A percentile compares a stretch with the other conserved stretches of the same genome.
Evolutionary conservation across 192 early-diverging fungal genomes (phyloP).

Genomic region (Gamsiella multidivaricata): DNA sequence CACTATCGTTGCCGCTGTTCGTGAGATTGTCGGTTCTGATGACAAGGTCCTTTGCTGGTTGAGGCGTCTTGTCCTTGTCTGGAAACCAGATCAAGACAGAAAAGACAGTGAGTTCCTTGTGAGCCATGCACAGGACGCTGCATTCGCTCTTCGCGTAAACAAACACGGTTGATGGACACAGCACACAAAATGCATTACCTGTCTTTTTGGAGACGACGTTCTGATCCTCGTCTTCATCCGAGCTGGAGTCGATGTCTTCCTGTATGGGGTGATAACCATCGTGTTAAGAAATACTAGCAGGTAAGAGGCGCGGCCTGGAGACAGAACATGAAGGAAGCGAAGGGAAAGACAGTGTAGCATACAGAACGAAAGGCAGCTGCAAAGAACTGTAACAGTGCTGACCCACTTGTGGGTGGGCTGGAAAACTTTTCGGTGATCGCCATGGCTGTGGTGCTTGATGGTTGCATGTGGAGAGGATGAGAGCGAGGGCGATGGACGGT

Average conservation of each 20-base stretch:
- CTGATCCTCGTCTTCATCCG: background rate
- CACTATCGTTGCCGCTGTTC: background rate
- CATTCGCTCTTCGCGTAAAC: too few relatives aligned
- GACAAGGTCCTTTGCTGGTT: background rate
- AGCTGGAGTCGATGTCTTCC: conserved; percentile 3
- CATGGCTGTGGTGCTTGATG: background rate
- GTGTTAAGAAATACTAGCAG: background rate
- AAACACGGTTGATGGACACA: too few relatives aligned
- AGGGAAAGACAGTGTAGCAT: background rate
- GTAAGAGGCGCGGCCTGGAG: background rate
- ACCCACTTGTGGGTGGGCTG: conserved; percentile 4
- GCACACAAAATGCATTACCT: too few relatives aligned
- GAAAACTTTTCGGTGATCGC: background rate
- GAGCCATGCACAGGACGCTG: too few relatives aligned
- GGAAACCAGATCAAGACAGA: background rate
- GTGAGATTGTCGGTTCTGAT: background rate
- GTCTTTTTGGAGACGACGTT: too few relatives aligned
- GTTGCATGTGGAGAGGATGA: background rate
- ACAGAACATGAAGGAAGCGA: too few relatives aligned
- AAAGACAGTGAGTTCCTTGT: background rate
- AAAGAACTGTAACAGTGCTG: conserved; percentile 14
- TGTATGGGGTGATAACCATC: background rate
- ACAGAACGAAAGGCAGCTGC: conserved; percentile 18
- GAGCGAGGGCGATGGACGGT: too few relatives aligned
- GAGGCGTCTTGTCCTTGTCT: background rate